These are phyloP conservation scores for Schizonepeta tenuifolia DNA, from an alignment of 257 asterid species.

Conservation along the genomic window DNA sequence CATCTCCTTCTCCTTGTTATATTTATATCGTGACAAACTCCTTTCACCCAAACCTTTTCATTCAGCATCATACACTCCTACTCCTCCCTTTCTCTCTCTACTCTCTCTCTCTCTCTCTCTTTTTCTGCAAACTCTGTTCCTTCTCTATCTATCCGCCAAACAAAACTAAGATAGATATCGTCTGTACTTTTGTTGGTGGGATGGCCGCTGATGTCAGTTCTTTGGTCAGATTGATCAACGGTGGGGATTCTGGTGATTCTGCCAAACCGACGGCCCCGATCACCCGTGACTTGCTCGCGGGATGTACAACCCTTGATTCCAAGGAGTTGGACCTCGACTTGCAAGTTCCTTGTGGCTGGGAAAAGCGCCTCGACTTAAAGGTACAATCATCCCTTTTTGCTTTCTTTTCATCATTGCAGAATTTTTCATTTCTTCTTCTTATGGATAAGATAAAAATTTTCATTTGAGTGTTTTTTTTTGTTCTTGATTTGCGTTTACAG, in stretches of 20 bases:
- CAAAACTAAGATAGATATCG: not conserved
- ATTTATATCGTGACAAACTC: conserved; percentile 28
- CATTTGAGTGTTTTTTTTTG: not conserved
- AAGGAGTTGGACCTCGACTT: conserved; percentile 89
- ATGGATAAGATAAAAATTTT: not conserved
- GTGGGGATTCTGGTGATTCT: conserved; percentile 47
- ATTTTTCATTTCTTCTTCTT: not conserved
- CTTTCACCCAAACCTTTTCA: conserved; percentile 33
- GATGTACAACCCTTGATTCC: conserved; percentile 59
- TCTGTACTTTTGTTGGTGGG: conserved; percentile 9
- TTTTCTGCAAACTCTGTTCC: conserved; percentile 12
- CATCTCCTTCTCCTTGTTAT: conserved; percentile 16
- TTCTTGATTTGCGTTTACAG: not conserved
- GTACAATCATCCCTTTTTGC: conserved; percentile 37
- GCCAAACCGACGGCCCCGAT: conserved; percentile 64
- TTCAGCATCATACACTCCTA: conserved; percentile 7
- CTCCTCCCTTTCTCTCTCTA: not conserved
- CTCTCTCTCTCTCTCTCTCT: not conserved
- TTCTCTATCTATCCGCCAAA: conserved; percentile 13
- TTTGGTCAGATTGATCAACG: conserved; percentile 66
- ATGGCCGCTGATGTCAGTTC: conserved; percentile 96
- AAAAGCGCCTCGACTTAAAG: conserved; percentile 84
- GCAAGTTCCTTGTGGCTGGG: conserved; percentile 96
- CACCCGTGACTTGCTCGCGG: conserved; percentile 85
- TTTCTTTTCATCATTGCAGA: not conserved